Evolutionary conservation across 106 monocot genomes (phyloP).

Genomic region (Dioscorea dumetorum): DNA sequence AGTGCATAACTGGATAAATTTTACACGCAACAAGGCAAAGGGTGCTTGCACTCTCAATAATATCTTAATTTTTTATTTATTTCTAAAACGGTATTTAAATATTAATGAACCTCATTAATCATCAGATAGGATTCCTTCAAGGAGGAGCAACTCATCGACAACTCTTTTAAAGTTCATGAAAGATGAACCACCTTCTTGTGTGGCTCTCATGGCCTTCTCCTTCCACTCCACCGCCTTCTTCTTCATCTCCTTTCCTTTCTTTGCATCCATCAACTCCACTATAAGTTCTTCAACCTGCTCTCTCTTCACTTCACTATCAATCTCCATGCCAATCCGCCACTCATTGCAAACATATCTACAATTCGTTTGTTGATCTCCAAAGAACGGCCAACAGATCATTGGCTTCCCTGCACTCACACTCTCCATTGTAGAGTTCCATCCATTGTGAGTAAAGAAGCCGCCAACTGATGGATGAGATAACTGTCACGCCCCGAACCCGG

Average conservation of each 20-base stretch:
- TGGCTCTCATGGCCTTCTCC: conserved; percentile 14
- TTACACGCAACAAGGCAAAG: no score
- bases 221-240: conserved; percentile 30
- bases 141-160: conserved; percentile 2
- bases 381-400: conserved; percentile 39
- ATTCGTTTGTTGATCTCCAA: conserved; percentile 51
- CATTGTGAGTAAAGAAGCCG: conserved; percentile 45
- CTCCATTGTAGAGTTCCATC: conserved; percentile 68
- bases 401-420: conserved; percentile 35
- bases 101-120: no score
- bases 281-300: conserved; percentile 25
- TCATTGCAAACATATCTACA: conserved; percentile 28
- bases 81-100: no score
- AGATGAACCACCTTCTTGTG: conserved; percentile 20
- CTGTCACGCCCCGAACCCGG: no score
- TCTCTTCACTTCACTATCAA: conserved; percentile 33
- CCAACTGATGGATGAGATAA: conserved; percentile 24
- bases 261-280: conserved; percentile 40
- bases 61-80: no score
- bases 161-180: conserved; percentile 16
- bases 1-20: no score
- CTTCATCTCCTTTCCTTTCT: conserved; percentile 39
- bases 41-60: no score
- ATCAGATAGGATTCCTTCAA: no score
- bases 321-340: conserved; percentile 51